Evolutionary conservation across 1,139 yeast genomes (phyloP), one percentile per base, ranked within the genome.

Genomic region (Saccharomycopsis hybrid): DNA sequence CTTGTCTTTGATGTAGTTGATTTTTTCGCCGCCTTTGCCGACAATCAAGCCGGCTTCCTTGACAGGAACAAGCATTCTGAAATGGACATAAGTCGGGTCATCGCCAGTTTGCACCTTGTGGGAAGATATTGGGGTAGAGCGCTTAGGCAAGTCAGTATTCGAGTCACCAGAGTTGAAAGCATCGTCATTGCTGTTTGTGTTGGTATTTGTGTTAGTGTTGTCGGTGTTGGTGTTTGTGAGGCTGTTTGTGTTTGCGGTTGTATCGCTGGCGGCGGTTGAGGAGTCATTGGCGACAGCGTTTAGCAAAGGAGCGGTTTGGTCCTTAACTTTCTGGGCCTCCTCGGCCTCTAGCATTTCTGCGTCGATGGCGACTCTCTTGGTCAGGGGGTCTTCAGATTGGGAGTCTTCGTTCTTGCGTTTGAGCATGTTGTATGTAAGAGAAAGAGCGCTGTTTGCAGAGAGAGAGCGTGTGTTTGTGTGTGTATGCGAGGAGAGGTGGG

Each of bases 11-110:
- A 87, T 74, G 55, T 74, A 82, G 47, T 77, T 74, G 52, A 86
- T 85, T 13, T 74, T 77, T 52, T 82, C 86, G 9, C 95, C 95
- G 51, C 82, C 82, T 58, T 81, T 82, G 1, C 95, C 95, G 28
- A 86, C 92, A 42, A 85, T 72, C 27, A 76, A 64, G 5, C 85
- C 80, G 0, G 95, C 94, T 60, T 86, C 92, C 57, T 80, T 82
- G n/a, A 83, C 84, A 2, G 80, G 76, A 57, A 90, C 84, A 51
- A 82, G 73, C 85, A 86, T 82, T 56, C 95, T 73, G 61, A 85
- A 71, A 58, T 76, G 80, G 4, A 83, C 79, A 57, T 75, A 78
- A 0, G 81, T 77, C 18, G 84, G 79, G 33, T 52, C 53, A 41
- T 67, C 72, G 40, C 71, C 73, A 8, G 44, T 43, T 52, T 67